These are phyloP conservation scores for Coemansia sp. DNA, from an alignment of 192 early-diverging fungal species.

Conservation along the genomic window DNA sequence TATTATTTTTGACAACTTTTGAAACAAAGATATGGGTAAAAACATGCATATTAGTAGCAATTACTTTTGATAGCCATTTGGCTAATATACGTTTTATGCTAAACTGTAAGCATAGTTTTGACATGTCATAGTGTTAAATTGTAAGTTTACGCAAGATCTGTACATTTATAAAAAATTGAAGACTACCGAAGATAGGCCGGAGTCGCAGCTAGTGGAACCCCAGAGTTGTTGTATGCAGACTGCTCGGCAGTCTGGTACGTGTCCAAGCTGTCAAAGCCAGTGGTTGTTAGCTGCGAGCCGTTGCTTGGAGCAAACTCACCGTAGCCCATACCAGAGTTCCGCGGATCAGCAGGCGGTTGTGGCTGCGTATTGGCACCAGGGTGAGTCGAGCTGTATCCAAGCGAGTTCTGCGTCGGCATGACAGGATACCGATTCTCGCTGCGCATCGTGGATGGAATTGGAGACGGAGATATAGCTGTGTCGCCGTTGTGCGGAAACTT, in stretches of 20 bases:
- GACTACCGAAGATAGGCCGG: constrained; percentile 5
- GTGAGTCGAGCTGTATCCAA: background rate
- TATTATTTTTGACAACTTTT: too few species aligned
- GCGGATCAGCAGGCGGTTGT: background rate
- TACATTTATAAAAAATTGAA: background rate
- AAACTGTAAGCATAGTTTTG: too few species aligned
- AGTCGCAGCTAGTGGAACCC: constrained; percentile 5
- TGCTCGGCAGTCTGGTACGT: constrained; percentile 49
- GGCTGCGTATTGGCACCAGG: background rate
- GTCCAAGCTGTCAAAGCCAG: constrained; percentile 33
- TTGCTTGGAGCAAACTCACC: constrained; percentile 41
- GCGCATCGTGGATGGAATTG: constrained; percentile 21
- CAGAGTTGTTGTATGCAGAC: constrained; percentile 14
- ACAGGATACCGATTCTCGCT: constrained; percentile 44
- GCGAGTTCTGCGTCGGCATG: constrained; percentile 18
- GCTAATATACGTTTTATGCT: too few species aligned
- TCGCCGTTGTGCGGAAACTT: constrained; percentile 31
- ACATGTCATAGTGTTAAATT: too few species aligned
- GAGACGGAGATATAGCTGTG: constrained; percentile 4
- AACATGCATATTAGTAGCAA: too few species aligned
- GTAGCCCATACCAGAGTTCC: constrained; percentile 18
- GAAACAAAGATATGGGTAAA: too few species aligned
- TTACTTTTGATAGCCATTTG: too few species aligned
- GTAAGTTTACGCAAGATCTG: background rate
- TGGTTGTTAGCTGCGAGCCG: constrained; percentile 13